Base-by-base conservation (phyloP, 75 land plant species). In the Picea glauca region DNA sequence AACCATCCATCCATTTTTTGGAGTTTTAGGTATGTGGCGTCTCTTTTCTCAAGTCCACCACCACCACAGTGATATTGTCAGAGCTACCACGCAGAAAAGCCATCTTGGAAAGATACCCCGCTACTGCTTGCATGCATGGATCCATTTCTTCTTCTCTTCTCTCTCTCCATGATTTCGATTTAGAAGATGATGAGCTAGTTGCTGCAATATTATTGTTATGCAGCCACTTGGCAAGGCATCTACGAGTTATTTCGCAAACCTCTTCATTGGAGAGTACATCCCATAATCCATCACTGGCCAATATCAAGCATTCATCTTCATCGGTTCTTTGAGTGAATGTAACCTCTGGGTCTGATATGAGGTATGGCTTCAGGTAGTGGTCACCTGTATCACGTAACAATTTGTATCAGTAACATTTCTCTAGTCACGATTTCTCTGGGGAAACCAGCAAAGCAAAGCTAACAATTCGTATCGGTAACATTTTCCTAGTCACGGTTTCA, bases 51-150 rank as follows among this genome's bases (percentile, higher is more conserved):
- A 91, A 58, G 64, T 91, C 93, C 60, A 91, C 80, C 59, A 91
- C 93, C 17, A 91, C 80, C 50, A 91, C 90, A 72, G 82, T 83
- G 57, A 91, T 87, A 81, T 91, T 91, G 46, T 91, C 91, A 32
- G 38, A 8, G 57, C 93, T 91, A 8, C 76, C 84, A 58, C 81
- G 62, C 1, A 70, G 83, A 56, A 87, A 21, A 21, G 91, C 93
- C 20, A 91, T 74, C 60, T 80, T 80, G 0, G 86, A 80, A 13
- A 91, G 83, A 30, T 84, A 57, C 20, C 80, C 81, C 23, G 91
- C 93, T 7, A 89, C 91, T 13, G 68, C 72, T n/a, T 61, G 3
- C 20, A 61, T 61, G 63, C 63, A 61, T 5, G 63, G 63, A 61
- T 61, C 63, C 63, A 18, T 61, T n/a, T 18, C 63, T n/a, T 18